A percentile compares a stretch with the other conserved stretches of the same genome.
Evolutionary conservation across 208 protist genomes (phyloP).

Genomic region (Acanthamoeba triangularis): DNA sequence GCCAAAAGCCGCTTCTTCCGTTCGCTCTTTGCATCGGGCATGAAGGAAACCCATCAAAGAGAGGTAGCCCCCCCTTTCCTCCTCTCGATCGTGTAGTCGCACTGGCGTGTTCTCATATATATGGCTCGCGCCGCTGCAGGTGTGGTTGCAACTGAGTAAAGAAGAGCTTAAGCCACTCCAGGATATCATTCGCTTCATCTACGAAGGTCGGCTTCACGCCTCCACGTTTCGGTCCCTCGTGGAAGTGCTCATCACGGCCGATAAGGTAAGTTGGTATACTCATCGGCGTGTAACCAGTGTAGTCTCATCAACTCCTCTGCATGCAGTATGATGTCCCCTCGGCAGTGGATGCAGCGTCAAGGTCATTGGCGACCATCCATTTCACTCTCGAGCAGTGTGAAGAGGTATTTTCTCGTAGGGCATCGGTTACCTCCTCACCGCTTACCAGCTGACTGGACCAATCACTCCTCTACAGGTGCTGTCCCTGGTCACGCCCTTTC

Average conservation of each 20-base stretch:
- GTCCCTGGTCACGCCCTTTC: neutral
- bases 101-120: neutral
- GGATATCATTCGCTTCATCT: conserved; percentile 33
- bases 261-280: neutral
- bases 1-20: conserved; percentile 47
- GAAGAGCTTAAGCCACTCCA: neutral
- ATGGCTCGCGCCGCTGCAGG: neutral
- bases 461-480: neutral
- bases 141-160: conserved; percentile 23
- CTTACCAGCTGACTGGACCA: neutral
- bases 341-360: neutral
- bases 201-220: neutral
- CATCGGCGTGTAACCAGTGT: no score
- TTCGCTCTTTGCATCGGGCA: conserved; percentile 22
- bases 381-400: neutral
- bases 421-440: neutral
- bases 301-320: neutral
- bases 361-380: neutral
- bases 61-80: neutral
- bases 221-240: neutral
- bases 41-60: conserved; percentile 13
- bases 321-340: neutral
- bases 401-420: neutral
- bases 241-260: neutral
- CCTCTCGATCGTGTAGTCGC: no score